phyloP scores from a whole-genome alignment of 352 stramenopile species.

The Paralagenidium karlingii region DNA sequence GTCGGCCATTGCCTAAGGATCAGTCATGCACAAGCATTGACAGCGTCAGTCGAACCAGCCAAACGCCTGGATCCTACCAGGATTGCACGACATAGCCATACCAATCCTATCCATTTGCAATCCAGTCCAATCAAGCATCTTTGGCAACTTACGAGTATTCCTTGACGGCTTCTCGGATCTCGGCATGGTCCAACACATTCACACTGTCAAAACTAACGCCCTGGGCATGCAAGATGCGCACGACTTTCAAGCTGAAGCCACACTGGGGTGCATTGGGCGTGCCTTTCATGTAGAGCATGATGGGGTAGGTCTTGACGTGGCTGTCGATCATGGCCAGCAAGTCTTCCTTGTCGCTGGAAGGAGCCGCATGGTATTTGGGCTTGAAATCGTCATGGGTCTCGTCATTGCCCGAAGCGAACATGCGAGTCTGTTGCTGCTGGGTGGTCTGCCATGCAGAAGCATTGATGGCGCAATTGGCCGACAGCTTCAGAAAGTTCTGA shows the following conservation, averaged over 20 bases:
- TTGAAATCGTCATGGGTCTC: slow-evolving; percentile 84
- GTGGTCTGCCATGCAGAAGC: too few relatives aligned
- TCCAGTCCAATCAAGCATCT: too few relatives aligned
- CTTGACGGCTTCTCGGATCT: slow-evolving; percentile 98
- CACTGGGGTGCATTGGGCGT: slow-evolving; percentile 94
- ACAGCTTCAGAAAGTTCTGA: too few relatives aligned
- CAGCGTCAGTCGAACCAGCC: neutral
- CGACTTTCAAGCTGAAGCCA: slow-evolving; percentile 95
- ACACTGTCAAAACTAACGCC: slow-evolving; percentile 94
- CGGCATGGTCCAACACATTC: slow-evolving; percentile 97
- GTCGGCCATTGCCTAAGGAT: slow-evolving; percentile 86
- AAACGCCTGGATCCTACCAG: neutral
- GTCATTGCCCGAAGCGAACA: slow-evolving; percentile 13
- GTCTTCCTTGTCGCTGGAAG: slow-evolving; percentile 79
- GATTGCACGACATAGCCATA: neutral
- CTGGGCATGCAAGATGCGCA: slow-evolving; percentile 89
- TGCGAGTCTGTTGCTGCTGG: too few relatives aligned
- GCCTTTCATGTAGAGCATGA: slow-evolving; percentile 99
- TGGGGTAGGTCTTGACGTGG: slow-evolving; percentile 82
- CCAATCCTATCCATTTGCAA: neutral
- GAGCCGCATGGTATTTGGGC: slow-evolving; percentile 74
- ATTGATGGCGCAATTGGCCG: too few relatives aligned
- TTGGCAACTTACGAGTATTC: slow-evolving; percentile 93
- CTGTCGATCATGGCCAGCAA: slow-evolving; percentile 85
- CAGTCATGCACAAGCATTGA: neutral